Conservation (phyloP, 1,284 basidiomycete species). For the Ceratobasidium papillatum region DNA sequence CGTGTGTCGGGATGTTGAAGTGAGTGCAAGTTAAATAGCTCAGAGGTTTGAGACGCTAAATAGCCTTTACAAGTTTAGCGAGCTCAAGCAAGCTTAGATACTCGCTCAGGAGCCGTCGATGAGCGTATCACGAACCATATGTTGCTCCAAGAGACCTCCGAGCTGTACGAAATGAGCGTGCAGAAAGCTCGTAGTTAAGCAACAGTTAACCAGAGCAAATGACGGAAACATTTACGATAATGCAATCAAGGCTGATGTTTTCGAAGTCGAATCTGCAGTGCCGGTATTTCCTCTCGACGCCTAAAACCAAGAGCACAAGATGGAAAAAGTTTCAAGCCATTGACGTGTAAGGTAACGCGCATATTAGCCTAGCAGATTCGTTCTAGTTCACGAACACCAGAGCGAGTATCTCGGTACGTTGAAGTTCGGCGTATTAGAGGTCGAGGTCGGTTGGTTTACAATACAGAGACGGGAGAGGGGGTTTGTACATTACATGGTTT, state of each 20-base stretch:
- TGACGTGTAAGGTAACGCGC: slow-evolving; percentile 27
- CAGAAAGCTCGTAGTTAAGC: neutral
- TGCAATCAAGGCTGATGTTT: neutral
- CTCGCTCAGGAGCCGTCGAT: neutral
- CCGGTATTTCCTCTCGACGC: neutral
- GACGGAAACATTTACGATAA: neutral
- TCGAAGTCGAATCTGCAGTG: neutral
- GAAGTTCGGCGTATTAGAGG: neutral
- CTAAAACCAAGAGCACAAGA: neutral
- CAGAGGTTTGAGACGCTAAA: neutral
- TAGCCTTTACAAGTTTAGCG: neutral
- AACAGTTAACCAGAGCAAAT: neutral
- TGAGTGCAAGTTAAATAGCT: neutral
- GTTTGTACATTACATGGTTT: slow-evolving; percentile 20
- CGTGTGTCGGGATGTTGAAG: neutral
- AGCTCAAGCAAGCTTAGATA: neutral
- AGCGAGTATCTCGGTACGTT: neutral
- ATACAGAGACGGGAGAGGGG: neutral
- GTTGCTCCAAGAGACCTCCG: neutral
- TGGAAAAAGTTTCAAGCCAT: slow-evolving; percentile 4
- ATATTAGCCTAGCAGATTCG: slow-evolving; percentile 25
- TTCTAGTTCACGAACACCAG: neutral
- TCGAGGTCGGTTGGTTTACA: neutral
- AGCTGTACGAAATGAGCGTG: neutral
- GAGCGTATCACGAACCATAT: neutral